Conservation (phyloP, 75 land plant species). For the Chamaecyparis obtusa region DNA sequence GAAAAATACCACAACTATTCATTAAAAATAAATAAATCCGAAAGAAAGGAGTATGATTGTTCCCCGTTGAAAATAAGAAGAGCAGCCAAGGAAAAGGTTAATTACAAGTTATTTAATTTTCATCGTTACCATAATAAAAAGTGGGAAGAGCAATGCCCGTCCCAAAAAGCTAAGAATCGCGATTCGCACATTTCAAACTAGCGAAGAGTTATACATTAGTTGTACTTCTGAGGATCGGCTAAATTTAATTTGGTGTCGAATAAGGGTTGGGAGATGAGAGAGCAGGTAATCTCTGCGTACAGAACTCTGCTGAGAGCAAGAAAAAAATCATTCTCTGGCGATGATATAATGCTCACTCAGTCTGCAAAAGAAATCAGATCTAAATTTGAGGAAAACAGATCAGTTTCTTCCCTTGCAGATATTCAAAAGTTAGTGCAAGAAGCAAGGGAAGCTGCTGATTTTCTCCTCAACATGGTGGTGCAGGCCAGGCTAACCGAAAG, state of each 20-base stretch:
- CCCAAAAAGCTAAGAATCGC: no score
- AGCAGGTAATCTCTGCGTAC: slow-evolving; percentile 35
- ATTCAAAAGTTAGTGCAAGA: slow-evolving; percentile 43
- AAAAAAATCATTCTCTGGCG: slow-evolving; percentile 61
- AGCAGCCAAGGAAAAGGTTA: no score
- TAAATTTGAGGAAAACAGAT: slow-evolving; percentile 66
- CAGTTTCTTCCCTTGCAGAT: slow-evolving; percentile 38
- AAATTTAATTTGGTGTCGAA: neutral
- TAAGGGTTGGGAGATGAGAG: neutral
- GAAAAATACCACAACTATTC: no score
- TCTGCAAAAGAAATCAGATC: slow-evolving; percentile 56
- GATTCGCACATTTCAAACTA: no score
- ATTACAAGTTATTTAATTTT: no score
- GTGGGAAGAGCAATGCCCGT: no score
- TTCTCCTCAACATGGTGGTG: slow-evolving; percentile 69
- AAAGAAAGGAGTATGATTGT: no score
- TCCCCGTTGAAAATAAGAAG: no score
- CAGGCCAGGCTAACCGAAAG: slow-evolving; percentile 70
- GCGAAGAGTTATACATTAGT: no score
- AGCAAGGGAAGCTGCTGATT: slow-evolving; percentile 64
- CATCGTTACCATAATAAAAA: no score
- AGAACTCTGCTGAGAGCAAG: slow-evolving; percentile 61
- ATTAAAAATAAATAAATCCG: no score
- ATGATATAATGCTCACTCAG: slow-evolving; percentile 45
- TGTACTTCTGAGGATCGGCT: neutral